Conservation (phyloP, 495 filamentous ascomycete genomes). For the Talaromyces liani region DNA sequence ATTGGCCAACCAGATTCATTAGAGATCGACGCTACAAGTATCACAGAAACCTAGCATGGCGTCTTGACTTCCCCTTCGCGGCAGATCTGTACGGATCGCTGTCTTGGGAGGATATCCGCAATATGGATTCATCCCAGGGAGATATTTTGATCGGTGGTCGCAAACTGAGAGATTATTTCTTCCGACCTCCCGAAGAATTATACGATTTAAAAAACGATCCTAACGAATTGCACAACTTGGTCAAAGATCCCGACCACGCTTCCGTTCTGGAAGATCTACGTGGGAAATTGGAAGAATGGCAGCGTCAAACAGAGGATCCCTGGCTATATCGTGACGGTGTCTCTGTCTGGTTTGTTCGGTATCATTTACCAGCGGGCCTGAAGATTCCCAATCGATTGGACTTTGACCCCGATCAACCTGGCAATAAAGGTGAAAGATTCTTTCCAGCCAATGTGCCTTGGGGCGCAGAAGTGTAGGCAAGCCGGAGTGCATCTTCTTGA, state of each 20-base stretch:
- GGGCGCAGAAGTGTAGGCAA: slow-evolving; percentile 11
- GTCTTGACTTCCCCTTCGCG: slow-evolving; percentile 36
- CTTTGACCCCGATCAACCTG: slow-evolving; percentile 22
- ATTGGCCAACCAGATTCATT: slow-evolving; percentile 34
- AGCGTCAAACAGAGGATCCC: slow-evolving; percentile 29
- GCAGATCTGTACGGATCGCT: slow-evolving; percentile 33
- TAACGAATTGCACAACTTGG: slow-evolving; percentile 29
- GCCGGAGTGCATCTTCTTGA: background rate
- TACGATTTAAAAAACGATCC: slow-evolving; percentile 36
- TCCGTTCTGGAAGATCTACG: slow-evolving; percentile 19
- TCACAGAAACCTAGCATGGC: slow-evolving; percentile 34
- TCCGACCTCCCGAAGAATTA: slow-evolving; percentile 32
- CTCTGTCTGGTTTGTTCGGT: slow-evolving; percentile 4
- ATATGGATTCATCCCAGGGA: background rate
- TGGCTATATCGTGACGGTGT: slow-evolving; percentile 35
- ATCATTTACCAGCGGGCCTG: slow-evolving; percentile 25
- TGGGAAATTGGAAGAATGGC: slow-evolving; percentile 27
- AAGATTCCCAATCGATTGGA: slow-evolving; percentile 34
- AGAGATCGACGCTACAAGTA: slow-evolving; percentile 31
- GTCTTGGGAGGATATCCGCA: slow-evolving; percentile 31
- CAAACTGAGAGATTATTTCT: slow-evolving; percentile 27
- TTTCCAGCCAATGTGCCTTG: slow-evolving; percentile 13
- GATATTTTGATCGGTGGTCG: slow-evolving; percentile 23
- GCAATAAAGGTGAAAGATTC: slow-evolving; percentile 12
- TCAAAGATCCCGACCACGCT: slow-evolving; percentile 14